Evolutionary conservation across 768 basidiomycete genomes (phyloP), one percentile per base, ranked within the genome.

Genomic region (Russula compacta): DNA sequence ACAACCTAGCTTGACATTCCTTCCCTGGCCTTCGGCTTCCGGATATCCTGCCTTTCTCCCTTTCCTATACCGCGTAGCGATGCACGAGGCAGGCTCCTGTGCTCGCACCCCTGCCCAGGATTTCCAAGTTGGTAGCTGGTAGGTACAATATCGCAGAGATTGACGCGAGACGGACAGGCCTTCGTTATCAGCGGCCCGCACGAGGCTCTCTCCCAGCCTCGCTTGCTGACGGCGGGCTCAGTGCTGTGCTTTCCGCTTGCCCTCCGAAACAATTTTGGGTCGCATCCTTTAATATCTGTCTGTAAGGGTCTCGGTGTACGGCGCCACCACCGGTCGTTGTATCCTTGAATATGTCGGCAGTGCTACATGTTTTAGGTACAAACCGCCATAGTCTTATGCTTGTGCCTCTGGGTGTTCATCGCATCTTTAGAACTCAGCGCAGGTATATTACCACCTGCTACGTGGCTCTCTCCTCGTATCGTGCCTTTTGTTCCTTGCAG

Each of bases 231-330:
- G 42, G 52, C 29, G 24, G 21, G 1, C n/a, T n/a, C 17, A 52
- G 15, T 52, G 56, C 60, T 46, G 56, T 61, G 60, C 56, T 53
- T 61, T 61, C 60, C 60, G 60, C 1, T 1, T 3, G 9, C 15
- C 52, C 43, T 55, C 60, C 56, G 53, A 24, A 24, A 33, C 24
- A 43, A 55, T 43, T 57, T 39, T 48, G n/a, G n/a, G n/a, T n/a
- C n/a, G n/a, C 35, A 17, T 14, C 24, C 12, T 6, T 11, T 29
- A 32, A n/a, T n/a, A 15, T 19, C 50, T 46, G 44, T 40, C 24
- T 47, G 50, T 61, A 32, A 19, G 42, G n/a, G 10, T 53, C 24
- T 57, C 38, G 14, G 50, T 21, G 50, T 6, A 4, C 39, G 24
- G 36, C 19, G 36, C 36, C 43, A 21, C 35, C 14, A 38, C 60